Evolutionary conservation across 495 filamentous ascomycete species (phyloP), one percentile per base, ranked within the genome.

Genomic region (Mycothermus thermophilus): DNA sequence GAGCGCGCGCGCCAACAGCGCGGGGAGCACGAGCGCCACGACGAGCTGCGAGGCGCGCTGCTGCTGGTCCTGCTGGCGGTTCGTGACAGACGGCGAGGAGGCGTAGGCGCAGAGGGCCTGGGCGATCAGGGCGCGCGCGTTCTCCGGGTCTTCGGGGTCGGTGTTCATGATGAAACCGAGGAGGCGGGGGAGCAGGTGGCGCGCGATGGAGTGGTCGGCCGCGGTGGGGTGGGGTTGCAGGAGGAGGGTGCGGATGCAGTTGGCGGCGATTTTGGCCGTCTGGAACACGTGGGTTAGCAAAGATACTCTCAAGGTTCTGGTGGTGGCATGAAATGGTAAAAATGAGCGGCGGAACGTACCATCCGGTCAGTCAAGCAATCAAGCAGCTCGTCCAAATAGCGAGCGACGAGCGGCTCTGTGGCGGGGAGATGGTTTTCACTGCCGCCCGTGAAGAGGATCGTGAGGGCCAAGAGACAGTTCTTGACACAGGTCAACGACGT

Each of bases 401-500:
- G 66, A 7, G 56, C 58, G 12, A 93, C 64, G 3, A 88, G 63
- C 9, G 75, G 73, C 43, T 94, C 84, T 35, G 64, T 69, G 1
- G 83, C 72, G 1, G 75, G 67, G 18, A 96, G 67, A 11, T 75
- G 65, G 43, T 79, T 79, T 20, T 73, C 66, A n/a, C n/a, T n/a
- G 21, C 80, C 80, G 20, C 77, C 75, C 4, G 83, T 93, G 28
- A 99, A 70, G 13, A 99, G 70, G 42, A 99, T 80, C 2, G 92
- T 92, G 30, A 77, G 74, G 1, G 83, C 80, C 30, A 96, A 67
- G 0, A 99, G 75, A 12, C 80, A 82, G 45, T 95, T 96, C 60
- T 90, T 95, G 43, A 93, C 87, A 47, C 85, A 93, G 3, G 83
- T 63, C 16, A 99, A 57, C 2, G 82, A 80, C 1, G 75, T 72